Conservation (phyloP, 2,329 filamentous ascomycete genomes). For the Colletotrichum truncatum region DNA sequence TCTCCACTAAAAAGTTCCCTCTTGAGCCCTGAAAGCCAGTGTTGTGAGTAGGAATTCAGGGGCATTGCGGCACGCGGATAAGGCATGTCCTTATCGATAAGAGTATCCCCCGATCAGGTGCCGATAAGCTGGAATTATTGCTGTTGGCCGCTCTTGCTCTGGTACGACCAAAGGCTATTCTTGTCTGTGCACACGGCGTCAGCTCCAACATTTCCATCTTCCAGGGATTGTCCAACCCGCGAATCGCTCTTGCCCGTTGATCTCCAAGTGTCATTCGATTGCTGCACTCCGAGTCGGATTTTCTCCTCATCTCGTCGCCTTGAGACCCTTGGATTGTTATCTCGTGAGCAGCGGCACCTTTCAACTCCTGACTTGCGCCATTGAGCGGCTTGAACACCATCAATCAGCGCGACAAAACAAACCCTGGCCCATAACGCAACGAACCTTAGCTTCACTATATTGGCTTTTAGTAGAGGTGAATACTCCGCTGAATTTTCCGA, state of each 20-base stretch:
- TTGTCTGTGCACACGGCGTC: conserved; percentile 16
- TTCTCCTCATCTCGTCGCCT: neutral
- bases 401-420: neutral
- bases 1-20: neutral
- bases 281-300: neutral
- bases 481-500: neutral
- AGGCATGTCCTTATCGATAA: conserved; percentile 21
- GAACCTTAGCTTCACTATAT: neutral
- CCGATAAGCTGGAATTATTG: conserved; percentile 24
- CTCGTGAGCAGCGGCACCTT: conserved; percentile 6
- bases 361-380: conserved; percentile 6
- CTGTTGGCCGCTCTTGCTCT: neutral
- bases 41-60: conserved; percentile 1
- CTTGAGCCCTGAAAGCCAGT: neutral
- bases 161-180: neutral
- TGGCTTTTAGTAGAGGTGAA: neutral
- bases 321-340: neutral
- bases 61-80: conserved; percentile 5
- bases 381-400: neutral
- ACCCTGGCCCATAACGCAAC: neutral
- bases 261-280: neutral
- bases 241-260: neutral
- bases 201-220: conserved; percentile 25
- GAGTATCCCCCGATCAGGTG: conserved; percentile 25
- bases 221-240: conserved; percentile 15